phyloP scores from a whole-genome alignment of 1,284 basidiomycete genomes.

The Schizopora paradoxa region DNA sequence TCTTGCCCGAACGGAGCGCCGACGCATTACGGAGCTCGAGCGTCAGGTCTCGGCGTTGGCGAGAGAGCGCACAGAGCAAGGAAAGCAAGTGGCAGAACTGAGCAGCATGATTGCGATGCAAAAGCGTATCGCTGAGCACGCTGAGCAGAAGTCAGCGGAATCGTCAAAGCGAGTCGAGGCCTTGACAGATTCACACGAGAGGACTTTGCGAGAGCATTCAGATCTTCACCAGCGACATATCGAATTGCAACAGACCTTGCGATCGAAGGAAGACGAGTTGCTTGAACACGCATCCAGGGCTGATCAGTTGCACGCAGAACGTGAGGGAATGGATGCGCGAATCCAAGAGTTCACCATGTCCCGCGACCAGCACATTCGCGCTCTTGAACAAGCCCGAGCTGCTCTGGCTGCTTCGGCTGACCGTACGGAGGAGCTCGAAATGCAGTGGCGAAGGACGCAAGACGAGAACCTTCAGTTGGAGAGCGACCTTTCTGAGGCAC shows the following conservation, averaged over 20 bases:
- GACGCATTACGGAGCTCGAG: slow-evolving; percentile 80
- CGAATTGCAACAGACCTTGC: slow-evolving; percentile 60
- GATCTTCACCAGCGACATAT: slow-evolving; percentile 68
- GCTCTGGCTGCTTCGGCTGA: slow-evolving; percentile 73
- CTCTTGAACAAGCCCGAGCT: slow-evolving; percentile 79
- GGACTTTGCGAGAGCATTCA: slow-evolving; percentile 63
- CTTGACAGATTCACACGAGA: slow-evolving; percentile 76
- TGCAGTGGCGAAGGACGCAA: slow-evolving; percentile 63
- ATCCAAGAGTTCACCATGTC: slow-evolving; percentile 66
- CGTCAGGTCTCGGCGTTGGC: slow-evolving; percentile 64
- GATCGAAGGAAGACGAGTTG: slow-evolving; percentile 77
- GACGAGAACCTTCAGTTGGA: slow-evolving; percentile 68
- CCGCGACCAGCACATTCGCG: slow-evolving; percentile 79
- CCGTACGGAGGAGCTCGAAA: slow-evolving; percentile 80
- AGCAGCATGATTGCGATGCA: slow-evolving; percentile 71
- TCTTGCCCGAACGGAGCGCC: slow-evolving; percentile 69
- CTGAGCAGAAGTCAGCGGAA: slow-evolving; percentile 79
- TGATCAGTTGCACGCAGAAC: slow-evolving; percentile 79
- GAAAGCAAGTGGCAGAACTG: slow-evolving; percentile 70
- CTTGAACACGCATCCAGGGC: slow-evolving; percentile 71
- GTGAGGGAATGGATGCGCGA: slow-evolving; percentile 57
- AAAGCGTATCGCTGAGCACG: slow-evolving; percentile 71
- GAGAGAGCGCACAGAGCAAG: slow-evolving; percentile 61
- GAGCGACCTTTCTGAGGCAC: slow-evolving; percentile 68
- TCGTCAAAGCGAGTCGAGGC: slow-evolving; percentile 77